These are phyloP conservation scores for Aspergillus sp. DNA, from an alignment of 2,329 filamentous ascomycete species.

Conservation along the genomic window DNA sequence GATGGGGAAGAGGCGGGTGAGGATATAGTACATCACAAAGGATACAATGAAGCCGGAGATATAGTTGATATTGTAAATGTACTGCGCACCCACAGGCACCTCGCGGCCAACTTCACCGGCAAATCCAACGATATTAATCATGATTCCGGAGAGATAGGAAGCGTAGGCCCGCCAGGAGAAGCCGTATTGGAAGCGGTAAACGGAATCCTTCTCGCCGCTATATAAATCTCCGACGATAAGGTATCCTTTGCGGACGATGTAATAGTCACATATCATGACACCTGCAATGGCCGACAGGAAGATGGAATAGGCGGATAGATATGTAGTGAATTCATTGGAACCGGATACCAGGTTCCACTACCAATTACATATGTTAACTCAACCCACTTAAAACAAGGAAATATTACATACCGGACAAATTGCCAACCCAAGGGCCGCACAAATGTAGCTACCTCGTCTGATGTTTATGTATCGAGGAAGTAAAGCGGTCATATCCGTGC, in stretches of 20 bases:
- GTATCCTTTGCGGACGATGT: conserved; percentile 78
- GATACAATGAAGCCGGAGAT: conserved; percentile 80
- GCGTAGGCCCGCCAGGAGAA: conserved; percentile 81
- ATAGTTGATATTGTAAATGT: conserved; percentile 90
- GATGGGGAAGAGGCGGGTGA: conserved; percentile 70
- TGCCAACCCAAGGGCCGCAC: conserved; percentile 72
- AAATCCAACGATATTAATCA: conserved; percentile 91
- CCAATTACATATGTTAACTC: conserved; percentile 13
- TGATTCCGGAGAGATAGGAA: conserved; percentile 78
- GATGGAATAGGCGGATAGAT: conserved; percentile 87
- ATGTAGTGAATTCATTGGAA: conserved; percentile 84
- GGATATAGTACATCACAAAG: conserved; percentile 62
- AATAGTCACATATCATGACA: conserved; percentile 89
- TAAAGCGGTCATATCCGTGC: conserved; percentile 78
- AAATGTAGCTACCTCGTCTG: conserved; percentile 82
- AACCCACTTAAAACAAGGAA: neutral
- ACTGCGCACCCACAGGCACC: conserved; percentile 76
- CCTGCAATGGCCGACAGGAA: conserved; percentile 92
- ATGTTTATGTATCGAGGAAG: conserved; percentile 80
- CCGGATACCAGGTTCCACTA: conserved; percentile 66
- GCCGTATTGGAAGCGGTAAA: conserved; percentile 75
- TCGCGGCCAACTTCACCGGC: conserved; percentile 71
- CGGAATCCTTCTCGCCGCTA: conserved; percentile 55
- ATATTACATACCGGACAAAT: conserved; percentile 68
- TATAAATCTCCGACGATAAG: conserved; percentile 78